Evolutionary conservation across 352 stramenopile genomes (phyloP).

Genomic region (Thalassiosira ordinaria): DNA sequence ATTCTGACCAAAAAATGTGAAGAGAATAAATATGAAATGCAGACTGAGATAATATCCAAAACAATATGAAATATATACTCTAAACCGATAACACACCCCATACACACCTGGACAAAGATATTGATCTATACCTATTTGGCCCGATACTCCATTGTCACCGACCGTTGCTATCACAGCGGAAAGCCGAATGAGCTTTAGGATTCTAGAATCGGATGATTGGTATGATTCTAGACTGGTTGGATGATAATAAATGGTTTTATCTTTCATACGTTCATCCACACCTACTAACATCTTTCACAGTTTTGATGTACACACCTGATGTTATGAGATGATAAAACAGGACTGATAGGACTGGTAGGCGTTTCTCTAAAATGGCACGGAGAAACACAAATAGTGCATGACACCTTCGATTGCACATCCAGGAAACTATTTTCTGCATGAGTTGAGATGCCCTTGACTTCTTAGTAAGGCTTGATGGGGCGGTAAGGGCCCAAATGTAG

Average conservation of each 20-base stretch:
- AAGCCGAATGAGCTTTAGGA: not conserved
- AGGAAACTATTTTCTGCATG: not conserved
- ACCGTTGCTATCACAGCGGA: not conserved
- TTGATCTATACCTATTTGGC: conserved; percentile 1
- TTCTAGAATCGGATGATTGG: not conserved
- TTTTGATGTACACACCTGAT: not conserved
- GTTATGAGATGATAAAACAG: not conserved
- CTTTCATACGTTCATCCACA: not conserved
- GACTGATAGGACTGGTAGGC: not conserved
- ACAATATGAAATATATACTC: not conserved
- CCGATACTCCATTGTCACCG: not conserved
- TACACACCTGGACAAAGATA: not conserved
- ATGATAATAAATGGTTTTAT: conserved; percentile 2
- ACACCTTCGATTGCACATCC: no score
- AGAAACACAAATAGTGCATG: not conserved
- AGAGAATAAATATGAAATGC: not conserved
- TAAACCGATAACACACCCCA: not conserved
- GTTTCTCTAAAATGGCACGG: not conserved
- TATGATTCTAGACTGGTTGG: not conserved
- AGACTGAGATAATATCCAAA: not conserved
- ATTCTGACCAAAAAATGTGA: not conserved
- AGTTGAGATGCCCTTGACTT: not conserved
- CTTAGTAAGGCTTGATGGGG: not conserved
- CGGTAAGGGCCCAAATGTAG: not conserved
- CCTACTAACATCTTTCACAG: not conserved